Evolutionary conservation across 2,329 filamentous ascomycete genomes (phyloP).

Genomic region (Fusarium dlaminii): DNA sequence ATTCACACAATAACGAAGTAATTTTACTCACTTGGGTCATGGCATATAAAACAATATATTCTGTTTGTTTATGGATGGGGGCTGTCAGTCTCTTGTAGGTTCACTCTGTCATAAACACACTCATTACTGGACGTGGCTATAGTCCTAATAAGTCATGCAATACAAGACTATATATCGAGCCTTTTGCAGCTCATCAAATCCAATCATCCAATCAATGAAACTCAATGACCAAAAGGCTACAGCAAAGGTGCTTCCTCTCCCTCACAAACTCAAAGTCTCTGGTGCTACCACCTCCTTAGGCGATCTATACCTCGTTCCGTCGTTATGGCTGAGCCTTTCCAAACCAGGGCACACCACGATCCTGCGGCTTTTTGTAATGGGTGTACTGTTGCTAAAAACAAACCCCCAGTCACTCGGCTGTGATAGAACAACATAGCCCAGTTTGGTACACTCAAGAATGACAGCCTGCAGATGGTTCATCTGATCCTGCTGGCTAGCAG

Average conservation of each 20-base stretch:
- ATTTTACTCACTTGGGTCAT: neutral
- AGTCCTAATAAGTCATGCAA: neutral
- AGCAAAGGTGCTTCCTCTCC: neutral
- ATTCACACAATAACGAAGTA: too few relatives aligned
- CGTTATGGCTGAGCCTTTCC: slow-evolving; percentile 40
- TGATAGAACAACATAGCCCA: slow-evolving; percentile 55
- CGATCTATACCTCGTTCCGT: slow-evolving; percentile 37
- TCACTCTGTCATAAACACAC: neutral
- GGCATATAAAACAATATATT: neutral
- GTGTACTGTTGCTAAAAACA: slow-evolving; percentile 27
- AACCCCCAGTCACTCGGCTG: slow-evolving; percentile 54
- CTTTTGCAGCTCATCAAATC: neutral
- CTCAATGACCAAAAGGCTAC: neutral
- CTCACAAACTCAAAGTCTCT: slow-evolving; percentile 7
- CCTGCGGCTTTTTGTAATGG: neutral
- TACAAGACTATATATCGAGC: neutral
- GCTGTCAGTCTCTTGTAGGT: neutral
- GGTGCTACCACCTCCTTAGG: slow-evolving; percentile 39
- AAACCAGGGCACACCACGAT: slow-evolving; percentile 45
- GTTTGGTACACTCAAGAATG: slow-evolving; percentile 51
- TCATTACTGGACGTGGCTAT: neutral
- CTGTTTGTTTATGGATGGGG: neutral
- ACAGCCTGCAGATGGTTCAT: slow-evolving; percentile 51
- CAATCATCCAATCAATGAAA: neutral
- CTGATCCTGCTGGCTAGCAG: slow-evolving; percentile 45